Base-by-base conservation (phyloP, 352 stramenopile species). In the Phytophthora uliginosa region DNA sequence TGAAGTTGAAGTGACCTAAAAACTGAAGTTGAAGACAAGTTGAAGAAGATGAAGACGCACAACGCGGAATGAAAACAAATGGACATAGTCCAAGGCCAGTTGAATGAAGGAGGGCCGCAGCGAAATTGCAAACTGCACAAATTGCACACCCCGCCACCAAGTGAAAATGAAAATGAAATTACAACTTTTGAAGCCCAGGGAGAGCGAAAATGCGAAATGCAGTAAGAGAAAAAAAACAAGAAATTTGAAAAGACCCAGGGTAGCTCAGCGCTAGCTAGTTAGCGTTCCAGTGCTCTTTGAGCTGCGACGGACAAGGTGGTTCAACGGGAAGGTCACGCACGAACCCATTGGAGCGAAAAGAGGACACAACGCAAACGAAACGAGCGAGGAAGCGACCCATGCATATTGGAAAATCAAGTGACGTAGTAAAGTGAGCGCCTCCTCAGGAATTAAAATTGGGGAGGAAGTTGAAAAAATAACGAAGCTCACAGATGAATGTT, bases 401-500 rank as follows among this genome's bases (percentile, higher is more conserved):
- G 75, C 71, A 79, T 79, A 74, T 77, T 75, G 63, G 65, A 77
- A 82, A 79, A 74, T 71, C 52, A 82, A 79, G 71, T 81, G 60
- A 67, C 57, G 74, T 78, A 77, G 63, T 82, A 82, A 79, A 82
- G 71, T 79, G 75, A 82, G 71, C 71, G 36, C 66, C 61, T 77
- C 67, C 67, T 33, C 66, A 76, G 61, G 55, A 78, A 73, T 73
- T 71, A 72, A 79, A 82, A 77, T 77, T 78, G 63, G 45, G 67
- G 67, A 69, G 70, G 63, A 55, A 72, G 72, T 82, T 80, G 73
- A 73, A 15, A 28, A 80, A 80, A 80, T 80, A 77, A 80, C 64
- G 64, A 80, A 78, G 75, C 51, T 74, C 75, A 79, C 71, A 81
- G 55, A 68, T 81, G 70, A 78, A 81, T 81, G 66, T 70, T 76